phyloP scores from a whole-genome alignment of 108 stramenopile species.

The Chaetoceros muelleri region DNA sequence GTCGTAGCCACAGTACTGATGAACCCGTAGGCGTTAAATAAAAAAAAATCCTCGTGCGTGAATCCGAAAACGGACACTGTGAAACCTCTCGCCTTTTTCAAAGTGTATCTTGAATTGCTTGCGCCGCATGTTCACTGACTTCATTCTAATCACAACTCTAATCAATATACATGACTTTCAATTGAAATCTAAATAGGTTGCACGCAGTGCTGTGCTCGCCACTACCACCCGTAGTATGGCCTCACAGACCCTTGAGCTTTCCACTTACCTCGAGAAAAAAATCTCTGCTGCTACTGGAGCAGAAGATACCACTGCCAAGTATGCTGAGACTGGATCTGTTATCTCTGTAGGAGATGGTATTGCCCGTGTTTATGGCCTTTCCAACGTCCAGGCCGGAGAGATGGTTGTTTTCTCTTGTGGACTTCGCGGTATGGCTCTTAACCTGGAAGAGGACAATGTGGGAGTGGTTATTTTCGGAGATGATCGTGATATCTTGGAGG shows the following conservation, averaged over 20 bases:
- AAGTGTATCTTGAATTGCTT: too few species aligned
- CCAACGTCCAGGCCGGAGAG: conserved; percentile 99
- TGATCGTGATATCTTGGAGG: conserved; percentile 98
- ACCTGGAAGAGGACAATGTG: conserved; percentile 99
- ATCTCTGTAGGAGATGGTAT: conserved; percentile 99
- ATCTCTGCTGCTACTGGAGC: conserved; percentile 81
- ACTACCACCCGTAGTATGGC: conserved; percentile 66
- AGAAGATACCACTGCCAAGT: conserved; percentile 78
- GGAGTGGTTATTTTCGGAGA: conserved; percentile 99
- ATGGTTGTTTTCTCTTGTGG: conserved; percentile 97
- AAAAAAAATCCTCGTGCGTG: too few species aligned
- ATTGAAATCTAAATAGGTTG: too few species aligned
- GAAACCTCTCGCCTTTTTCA: too few species aligned
- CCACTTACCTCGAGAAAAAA: conserved; percentile 93
- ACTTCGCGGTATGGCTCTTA: conserved; percentile 97
- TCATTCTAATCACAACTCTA: too few species aligned
- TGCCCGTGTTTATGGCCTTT: conserved; percentile 98
- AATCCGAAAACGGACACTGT: too few species aligned
- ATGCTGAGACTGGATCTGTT: conserved; percentile 96
- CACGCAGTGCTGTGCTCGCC: conserved; percentile 30
- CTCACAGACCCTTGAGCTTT: conserved; percentile 91
- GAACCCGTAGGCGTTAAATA: too few species aligned
- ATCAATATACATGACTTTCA: too few species aligned
- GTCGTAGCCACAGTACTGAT: too few species aligned
- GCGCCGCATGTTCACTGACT: too few species aligned